Evolutionary conservation across 2,329 filamentous ascomycete species (phyloP), one percentile per base, ranked within the genome.

Genomic region (Endoconidiophora laricicola): DNA sequence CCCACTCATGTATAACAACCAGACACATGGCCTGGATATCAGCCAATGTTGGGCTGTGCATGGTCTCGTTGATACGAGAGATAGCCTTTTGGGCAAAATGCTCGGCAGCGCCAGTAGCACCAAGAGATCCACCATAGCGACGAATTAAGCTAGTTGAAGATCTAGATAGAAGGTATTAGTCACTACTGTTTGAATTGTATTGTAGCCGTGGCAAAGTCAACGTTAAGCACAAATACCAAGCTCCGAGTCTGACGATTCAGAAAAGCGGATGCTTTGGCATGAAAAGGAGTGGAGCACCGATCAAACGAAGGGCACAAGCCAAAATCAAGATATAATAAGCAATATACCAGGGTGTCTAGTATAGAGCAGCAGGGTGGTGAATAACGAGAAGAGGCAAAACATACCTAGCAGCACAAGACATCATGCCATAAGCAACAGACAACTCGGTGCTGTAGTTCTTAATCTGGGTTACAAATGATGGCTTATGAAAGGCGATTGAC

Each of bases 1-100:
- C 75, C 75, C 75, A 79, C 62, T 79, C 75, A 56, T 79, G 75
- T 48, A 79, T 74, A 55, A 76, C 72, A 55, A 79, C 63, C 49
- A 79, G 66, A 61, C 75, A 78, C 26, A 78, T 65, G 45, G 74
- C 71, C 63, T 79, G 75, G 52, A 79, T 76, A 54, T 79, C 75
- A 50, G 73, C 72, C 39, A 79, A 69, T 54, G 68, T 73, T 22
- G 75, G 74, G 55, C 76, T 72, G 56, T 78, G 74, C 45, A 79
- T 61, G 40, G 73, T 73, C 61, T 73, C 67, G 64, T 74, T 76
- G 60, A 78, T 70, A 52, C 73, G 63, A 57, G 65, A 66, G 60
- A 76, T 71, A 7, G 73, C 69, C 67, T 78, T 78, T 58, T 66
- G 63, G 24, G 73, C 73, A 60, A 76, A 79, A 56, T 73, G 73